Base-by-base conservation (phyloP, 495 filamentous ascomycete genomes). In the Aspergillus funiculosus region DNA sequence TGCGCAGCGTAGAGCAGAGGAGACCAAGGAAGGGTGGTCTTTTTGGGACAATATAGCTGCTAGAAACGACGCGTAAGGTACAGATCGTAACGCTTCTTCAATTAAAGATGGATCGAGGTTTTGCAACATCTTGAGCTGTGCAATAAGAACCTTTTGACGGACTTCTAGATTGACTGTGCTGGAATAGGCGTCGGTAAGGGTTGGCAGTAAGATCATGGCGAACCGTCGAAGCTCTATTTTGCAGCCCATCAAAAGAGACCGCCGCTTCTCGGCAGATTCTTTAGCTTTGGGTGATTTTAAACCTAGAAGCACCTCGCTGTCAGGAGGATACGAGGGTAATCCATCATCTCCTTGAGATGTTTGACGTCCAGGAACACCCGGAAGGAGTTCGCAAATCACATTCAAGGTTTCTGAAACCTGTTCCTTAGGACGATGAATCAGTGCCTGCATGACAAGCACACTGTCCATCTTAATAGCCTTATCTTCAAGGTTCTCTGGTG, bases 111-210 rank as follows among this genome's bases (percentile, higher is more conserved):
- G 74, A 55, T 96, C 90, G 14, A 97, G 58, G 52, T 95, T 94
- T n/a, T 89, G 95, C 9, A 99, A 78, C 89, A 99, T 97, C 69
- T 97, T 96, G 22, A 97, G 72, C 53, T 99, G 94, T 14, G 94
- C 92, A 22, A 81, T 85, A 30, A 99, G 74, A 13, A 97, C 94
- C 69, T 94, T 96, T 56, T 97, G 88, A n/a, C 94, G 87, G 11
- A 99, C 94, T 38, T 75, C 85, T n/a, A 97, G 71, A 60, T 99
- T 99, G 45, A 99, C 91, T 3, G 94, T 99, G 64, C 92, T 97
- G 2, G 92, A 95, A 58, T 92, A 99, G 2, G 90, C 94, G 57
- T 99, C 90, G 13, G 94, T 97, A 27, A 99, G 71, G 11, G 94
- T 99, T 4, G 94, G 94, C 48, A 99, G 82, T n/a, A 99, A 71